Percentiles rank a stretch among this genome's conserved stretches.
Evolutionary conservation across 2,329 filamentous ascomycete genomes (phyloP).

Genomic region (Lasiodiplodia sp.): DNA sequence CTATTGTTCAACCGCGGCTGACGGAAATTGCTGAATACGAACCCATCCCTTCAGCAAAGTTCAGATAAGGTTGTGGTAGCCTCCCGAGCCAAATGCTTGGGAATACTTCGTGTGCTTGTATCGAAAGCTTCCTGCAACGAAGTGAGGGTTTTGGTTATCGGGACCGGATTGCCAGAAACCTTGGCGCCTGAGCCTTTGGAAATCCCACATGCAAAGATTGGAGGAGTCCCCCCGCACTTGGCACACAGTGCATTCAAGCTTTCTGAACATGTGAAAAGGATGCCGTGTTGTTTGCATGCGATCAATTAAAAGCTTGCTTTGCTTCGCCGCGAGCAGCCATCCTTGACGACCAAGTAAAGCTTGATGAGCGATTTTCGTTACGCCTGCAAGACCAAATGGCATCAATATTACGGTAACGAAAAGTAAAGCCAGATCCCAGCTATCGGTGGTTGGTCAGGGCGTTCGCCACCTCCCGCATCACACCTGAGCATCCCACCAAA

Average conservation of each 20-base stretch:
- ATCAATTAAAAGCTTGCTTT: neutral
- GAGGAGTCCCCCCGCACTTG: neutral
- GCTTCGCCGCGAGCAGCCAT: neutral
- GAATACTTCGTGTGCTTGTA: neutral
- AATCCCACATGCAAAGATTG: constrained; percentile 10
- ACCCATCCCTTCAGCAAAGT: neutral
- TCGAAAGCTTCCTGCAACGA: neutral
- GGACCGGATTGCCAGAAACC: neutral
- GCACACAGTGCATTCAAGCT: constrained; percentile 13
- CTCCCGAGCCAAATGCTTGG: neutral
- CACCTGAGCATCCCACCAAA: neutral
- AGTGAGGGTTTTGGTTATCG: neutral
- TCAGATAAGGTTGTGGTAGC: constrained; percentile 16
- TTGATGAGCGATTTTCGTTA: constrained; percentile 3
- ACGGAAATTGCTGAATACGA: neutral
- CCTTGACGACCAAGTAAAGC: neutral
- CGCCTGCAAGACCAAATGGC: neutral
- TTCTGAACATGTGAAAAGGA: neutral
- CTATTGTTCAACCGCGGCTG: neutral
- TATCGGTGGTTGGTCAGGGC: neutral
- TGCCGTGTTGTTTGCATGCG: no score
- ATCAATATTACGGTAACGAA: neutral
- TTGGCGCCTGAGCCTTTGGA: constrained; percentile 1
- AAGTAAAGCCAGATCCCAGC: neutral
- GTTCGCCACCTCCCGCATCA: constrained; percentile 5